phyloP scores from a whole-genome alignment of 257 asterid genomes.

The Coffea canephora region DNA sequence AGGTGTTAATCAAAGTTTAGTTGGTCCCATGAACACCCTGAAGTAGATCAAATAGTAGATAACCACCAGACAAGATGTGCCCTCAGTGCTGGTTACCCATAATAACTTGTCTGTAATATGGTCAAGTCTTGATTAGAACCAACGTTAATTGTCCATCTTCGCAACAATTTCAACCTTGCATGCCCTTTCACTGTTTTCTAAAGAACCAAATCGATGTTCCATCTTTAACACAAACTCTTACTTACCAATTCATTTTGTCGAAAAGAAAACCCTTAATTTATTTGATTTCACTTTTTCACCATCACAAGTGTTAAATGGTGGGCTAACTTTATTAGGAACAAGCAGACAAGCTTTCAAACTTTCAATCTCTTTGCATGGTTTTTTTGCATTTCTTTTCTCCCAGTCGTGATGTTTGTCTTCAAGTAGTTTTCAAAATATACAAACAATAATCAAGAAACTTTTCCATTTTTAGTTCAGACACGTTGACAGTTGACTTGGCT shows the following conservation, averaged over 20 bases:
- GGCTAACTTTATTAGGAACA: neutral
- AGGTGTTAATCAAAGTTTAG: neutral
- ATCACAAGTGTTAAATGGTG: too few relatives aligned
- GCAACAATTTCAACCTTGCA: neutral
- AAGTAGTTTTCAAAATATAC: neutral
- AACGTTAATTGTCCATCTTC: neutral
- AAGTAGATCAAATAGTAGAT: neutral
- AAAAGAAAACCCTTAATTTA: neutral
- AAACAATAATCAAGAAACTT: neutral
- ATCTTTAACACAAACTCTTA: neutral
- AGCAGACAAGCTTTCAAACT: neutral
- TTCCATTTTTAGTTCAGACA: neutral
- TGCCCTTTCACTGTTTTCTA: neutral
- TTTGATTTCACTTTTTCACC: neutral
- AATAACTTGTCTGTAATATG: slow-evolving; percentile 12
- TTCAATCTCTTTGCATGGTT: neutral
- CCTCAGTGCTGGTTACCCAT: slow-evolving; percentile 11
- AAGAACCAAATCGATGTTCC: neutral
- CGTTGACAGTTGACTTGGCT: neutral
- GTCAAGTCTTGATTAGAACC: neutral
- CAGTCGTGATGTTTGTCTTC: neutral
- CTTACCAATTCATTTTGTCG: neutral
- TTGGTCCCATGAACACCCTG: neutral
- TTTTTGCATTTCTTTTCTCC: neutral
- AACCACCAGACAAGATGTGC: slow-evolving; percentile 18